These are phyloP conservation scores for Ophiostoma ulmi DNA, from an alignment of 2,329 filamentous ascomycete species.

Conservation along the genomic window DNA sequence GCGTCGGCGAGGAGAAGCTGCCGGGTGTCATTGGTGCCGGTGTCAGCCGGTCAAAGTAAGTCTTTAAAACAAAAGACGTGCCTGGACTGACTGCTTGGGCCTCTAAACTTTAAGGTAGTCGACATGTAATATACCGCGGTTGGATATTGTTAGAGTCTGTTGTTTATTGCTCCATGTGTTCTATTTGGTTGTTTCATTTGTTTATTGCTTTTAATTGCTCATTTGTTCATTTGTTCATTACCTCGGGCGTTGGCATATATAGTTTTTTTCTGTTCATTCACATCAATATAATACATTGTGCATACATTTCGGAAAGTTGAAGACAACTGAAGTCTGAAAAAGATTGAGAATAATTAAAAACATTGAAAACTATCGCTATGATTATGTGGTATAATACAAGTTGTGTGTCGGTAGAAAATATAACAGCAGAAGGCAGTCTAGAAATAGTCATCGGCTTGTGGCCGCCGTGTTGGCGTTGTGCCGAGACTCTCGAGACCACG, in stretches of 20 bases:
- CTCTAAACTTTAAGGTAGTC: not conserved
- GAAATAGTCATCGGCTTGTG: constrained; percentile 30
- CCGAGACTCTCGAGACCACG: constrained; percentile 47
- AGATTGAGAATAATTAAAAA: no score
- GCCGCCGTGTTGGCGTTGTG: constrained; percentile 38
- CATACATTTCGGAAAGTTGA: not conserved
- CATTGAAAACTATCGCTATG: not conserved
- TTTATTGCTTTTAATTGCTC: not conserved
- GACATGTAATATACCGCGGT: constrained; percentile 13
- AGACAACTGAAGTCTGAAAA: not conserved
- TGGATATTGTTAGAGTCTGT: constrained; percentile 1
- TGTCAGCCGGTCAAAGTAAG: constrained; percentile 66
- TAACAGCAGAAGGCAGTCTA: not conserved
- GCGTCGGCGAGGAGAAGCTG: constrained; percentile 78
- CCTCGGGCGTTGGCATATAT: constrained; percentile 17
- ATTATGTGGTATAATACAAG: constrained; percentile 4
- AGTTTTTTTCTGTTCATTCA: not conserved
- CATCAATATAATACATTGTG: constrained; percentile 14
- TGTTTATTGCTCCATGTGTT: not conserved
- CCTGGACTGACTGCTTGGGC: not conserved
- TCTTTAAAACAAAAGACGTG: not conserved
- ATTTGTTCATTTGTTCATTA: constrained; percentile 4
- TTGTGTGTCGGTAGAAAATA: not conserved
- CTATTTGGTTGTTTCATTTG: not conserved
- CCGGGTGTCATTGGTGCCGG: constrained; percentile 95